These are phyloP conservation scores for Penicillium digitatum DNA, from an alignment of 2,329 filamentous ascomycete genomes.

Conservation along the genomic window DNA sequence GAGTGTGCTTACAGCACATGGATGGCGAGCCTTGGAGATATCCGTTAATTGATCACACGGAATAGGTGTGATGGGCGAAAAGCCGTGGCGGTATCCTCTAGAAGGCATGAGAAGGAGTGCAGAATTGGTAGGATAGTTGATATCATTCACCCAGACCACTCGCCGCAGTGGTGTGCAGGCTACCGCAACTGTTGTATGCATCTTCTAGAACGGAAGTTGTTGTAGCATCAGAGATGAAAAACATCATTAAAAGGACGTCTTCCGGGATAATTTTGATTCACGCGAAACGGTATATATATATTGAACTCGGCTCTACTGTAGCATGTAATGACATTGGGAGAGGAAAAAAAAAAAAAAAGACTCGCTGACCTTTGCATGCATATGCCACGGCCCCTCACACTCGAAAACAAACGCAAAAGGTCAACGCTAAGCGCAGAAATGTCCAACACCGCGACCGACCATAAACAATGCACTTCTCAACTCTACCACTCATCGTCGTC, in stretches of 20 bases:
- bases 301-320: background rate
- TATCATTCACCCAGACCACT: too few species aligned
- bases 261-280: background rate
- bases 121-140: too few species aligned
- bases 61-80: too few species aligned
- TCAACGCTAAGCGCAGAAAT: slow-evolving; percentile 26
- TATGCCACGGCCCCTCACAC: slow-evolving; percentile 2
- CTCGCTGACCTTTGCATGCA: slow-evolving; percentile 3
- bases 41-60: too few species aligned
- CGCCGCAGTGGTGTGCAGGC: too few species aligned
- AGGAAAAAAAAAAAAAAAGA: slow-evolving; percentile 1
- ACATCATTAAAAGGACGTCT: background rate
- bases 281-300: slow-evolving; percentile 12
- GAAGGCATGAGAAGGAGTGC: too few species aligned
- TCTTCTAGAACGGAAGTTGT: background rate
- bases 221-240: background rate
- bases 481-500: slow-evolving; percentile 68
- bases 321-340: background rate
- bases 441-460: slow-evolving; percentile 15
- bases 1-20: too few species aligned
- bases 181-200: too few species aligned
- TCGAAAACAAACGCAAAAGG: slow-evolving; percentile 7
- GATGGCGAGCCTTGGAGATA: too few species aligned
- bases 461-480: slow-evolving; percentile 8
- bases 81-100: too few species aligned